Evolutionary conservation across 2,329 filamentous ascomycete genomes (phyloP), one percentile per base, ranked within the genome.

Genomic region (Aspergillus jensenii): DNA sequence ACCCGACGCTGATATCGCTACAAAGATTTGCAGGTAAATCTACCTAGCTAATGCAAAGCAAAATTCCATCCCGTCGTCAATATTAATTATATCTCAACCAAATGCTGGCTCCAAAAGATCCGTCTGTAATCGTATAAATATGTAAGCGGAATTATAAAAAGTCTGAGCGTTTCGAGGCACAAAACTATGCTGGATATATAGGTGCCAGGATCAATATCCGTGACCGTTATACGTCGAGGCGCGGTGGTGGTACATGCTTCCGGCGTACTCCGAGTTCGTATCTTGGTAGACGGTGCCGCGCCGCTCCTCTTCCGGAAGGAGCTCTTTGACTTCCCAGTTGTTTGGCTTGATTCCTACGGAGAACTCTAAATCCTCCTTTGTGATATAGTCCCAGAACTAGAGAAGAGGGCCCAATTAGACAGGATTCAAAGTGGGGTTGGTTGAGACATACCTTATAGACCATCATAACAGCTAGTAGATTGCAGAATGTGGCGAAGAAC

Each of bases 381-480:
- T 99, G 75, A 99, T 99, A 15, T 93, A 97, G 73, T 99, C 95
- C 95, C 95, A 99, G 81, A 96, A 99, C 92, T 95, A 66, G 17
- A 48, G 12, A 14, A 54, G 48, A 14, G 46, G 12, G 21, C 15
- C 15, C n/a, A 35, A 31, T 59, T 47, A 59, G 52, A 46, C 14
- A 14, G 9, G n/a, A 48, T 14, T 21, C 19, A 17, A n/a, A 58
- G 46, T 44, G 45, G 23, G 45, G 23, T 9, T 11, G 27, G 31
- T 50, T 43, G 41, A 12, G 54, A 70, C 79, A 62, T 76, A 88
- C 91, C 89, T 99, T 99, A 84, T 99, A 99, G 39, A 99, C 88
- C 95, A 98, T 99, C 95, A 99, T 99, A 60, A 99, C 93, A 12
- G 88, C 91, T 44, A 99, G 81, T 45, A 99, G 78, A 72, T 99